Percentiles rank a stretch among this genome's conserved stretches.
Evolutionary conservation across 345 rosid genomes (phyloP).

Genomic region (Corchorus capsularis): DNA sequence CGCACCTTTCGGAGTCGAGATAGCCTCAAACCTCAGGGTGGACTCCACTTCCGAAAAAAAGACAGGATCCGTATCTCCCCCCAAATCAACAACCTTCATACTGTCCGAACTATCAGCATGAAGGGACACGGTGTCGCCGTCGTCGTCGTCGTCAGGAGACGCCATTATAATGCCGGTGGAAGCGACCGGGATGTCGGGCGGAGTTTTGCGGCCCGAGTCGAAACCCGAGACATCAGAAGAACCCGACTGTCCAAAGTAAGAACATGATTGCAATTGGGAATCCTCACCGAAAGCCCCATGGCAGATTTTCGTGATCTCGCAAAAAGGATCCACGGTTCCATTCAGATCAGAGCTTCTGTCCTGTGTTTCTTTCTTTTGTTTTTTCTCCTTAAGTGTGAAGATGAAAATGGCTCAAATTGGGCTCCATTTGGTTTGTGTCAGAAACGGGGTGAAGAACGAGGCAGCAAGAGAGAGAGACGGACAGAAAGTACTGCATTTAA

Average conservation of each 20-base stretch:
- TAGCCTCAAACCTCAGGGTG: slow-evolving; percentile 25
- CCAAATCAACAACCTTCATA: slow-evolving; percentile 36
- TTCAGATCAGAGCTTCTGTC: not conserved
- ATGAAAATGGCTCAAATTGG: too few relatives aligned
- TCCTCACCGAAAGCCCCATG: slow-evolving; percentile 33
- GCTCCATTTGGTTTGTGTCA: too few relatives aligned
- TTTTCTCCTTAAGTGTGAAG: too few relatives aligned
- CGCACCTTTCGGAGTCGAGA: slow-evolving; percentile 13
- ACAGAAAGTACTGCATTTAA: too few relatives aligned
- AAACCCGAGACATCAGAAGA: not conserved
- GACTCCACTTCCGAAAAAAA: slow-evolving; percentile 31
- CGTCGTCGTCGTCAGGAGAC: slow-evolving; percentile 26
- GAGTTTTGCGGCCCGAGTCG: not conserved
- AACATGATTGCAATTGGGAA: slow-evolving; percentile 13
- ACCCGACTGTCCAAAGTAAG: slow-evolving; percentile 17
- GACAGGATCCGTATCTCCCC: slow-evolving; percentile 43
- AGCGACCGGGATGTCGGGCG: slow-evolving; percentile 25
- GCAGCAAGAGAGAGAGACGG: too few relatives aligned
- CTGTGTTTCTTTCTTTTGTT: too few relatives aligned
- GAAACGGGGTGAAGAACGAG: too few relatives aligned
- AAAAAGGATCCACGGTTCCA: slow-evolving; percentile 36
- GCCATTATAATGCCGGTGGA: slow-evolving; percentile 40
- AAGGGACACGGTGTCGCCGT: slow-evolving; percentile 7
- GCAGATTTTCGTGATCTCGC: slow-evolving; percentile 24
- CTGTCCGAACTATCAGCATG: slow-evolving; percentile 7